Base-by-base conservation (phyloP, 331 rosid genomes). In the Dryas integrifolia region DNA sequence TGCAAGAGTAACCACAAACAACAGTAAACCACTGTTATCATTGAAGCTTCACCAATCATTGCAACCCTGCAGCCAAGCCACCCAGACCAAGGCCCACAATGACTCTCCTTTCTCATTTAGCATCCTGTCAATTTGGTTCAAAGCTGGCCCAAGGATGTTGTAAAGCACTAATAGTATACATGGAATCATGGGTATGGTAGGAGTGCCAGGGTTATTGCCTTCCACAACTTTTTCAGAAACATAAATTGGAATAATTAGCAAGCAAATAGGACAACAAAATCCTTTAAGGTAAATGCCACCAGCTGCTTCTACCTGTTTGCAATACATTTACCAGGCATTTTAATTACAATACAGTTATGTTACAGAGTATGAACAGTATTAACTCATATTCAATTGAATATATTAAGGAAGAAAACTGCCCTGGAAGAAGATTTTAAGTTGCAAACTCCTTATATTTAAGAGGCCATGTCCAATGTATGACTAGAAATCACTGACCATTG, bases 401-500 rank as follows among this genome's bases (percentile, higher is more conserved):
- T 7, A 39, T 14, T 0, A 51, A 51, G 57, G 21, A 47, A 47
- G 48, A 51, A 51, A 5, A 13, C 18, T n/a, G 46, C 26, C 7
- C 7, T 62, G 48, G 18, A 55, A n/a, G 13, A 18, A 61, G 9
- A 14, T 13, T n/a, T 47, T 0, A 62, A 44, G 69, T 18, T 16
- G 38, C 16, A 44, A 45, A 18, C 40, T 12, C 21, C 14, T 21
- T 46, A 10, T 47, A 66, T 12, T 59, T 43, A 16, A 12, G 5
- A 53, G 60, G 1, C 24, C 24, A 21, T 21, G 24, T 21, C 24
- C 24, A 21, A 21, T n/a, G 40, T 1, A n/a, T 47, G 57, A 74
- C 11, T 61, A 46, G 35, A 55, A 60, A 53, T 39, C 40, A 67
- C 76, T 52, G 3, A 85, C 98, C 98, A 94, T 94, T 76, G 97